phyloP scores from a whole-genome alignment of 306 rosid genomes.

The Coriaria nepalensis region DNA sequence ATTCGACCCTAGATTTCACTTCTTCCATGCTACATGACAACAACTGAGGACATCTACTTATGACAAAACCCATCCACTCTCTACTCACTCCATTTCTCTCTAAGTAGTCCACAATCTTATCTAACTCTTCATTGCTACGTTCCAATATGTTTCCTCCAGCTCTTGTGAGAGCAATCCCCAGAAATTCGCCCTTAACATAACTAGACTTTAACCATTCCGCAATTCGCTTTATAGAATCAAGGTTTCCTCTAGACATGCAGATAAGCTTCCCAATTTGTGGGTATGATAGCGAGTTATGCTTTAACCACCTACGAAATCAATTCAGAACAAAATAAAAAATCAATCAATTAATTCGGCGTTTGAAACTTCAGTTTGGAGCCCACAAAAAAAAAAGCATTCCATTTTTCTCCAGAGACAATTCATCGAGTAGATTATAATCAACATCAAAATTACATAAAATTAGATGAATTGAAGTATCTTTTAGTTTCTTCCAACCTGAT shows the following conservation, averaged over 20 bases:
- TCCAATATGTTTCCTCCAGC: constrained; percentile 48
- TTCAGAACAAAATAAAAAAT: not conserved
- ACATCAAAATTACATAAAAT: not conserved
- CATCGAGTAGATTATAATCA: not conserved
- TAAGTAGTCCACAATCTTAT: constrained; percentile 58
- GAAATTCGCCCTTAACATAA: constrained; percentile 56
- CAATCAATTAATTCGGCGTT: no score
- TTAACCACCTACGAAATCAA: constrained; percentile 65
- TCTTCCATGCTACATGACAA: constrained; percentile 68
- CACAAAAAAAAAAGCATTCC: not conserved
- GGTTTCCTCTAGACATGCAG: constrained; percentile 61
- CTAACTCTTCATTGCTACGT: constrained; percentile 41
- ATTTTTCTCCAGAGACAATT: not conserved
- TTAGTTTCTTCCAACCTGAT: constrained; percentile 35
- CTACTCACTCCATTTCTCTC: constrained; percentile 64
- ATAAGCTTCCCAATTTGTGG: constrained; percentile 80
- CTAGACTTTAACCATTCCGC: constrained; percentile 61
- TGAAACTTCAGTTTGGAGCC: no score
- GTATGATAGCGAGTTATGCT: constrained; percentile 70
- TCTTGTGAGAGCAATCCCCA: constrained; percentile 50
- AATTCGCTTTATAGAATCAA: constrained; percentile 41
- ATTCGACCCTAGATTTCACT: constrained; percentile 43
- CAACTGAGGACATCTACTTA: constrained; percentile 70
- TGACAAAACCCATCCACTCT: constrained; percentile 76
- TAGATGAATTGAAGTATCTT: not conserved